Conservation (phyloP, 2,329 filamentous ascomycete species). For the Colletotrichum sp. region DNA sequence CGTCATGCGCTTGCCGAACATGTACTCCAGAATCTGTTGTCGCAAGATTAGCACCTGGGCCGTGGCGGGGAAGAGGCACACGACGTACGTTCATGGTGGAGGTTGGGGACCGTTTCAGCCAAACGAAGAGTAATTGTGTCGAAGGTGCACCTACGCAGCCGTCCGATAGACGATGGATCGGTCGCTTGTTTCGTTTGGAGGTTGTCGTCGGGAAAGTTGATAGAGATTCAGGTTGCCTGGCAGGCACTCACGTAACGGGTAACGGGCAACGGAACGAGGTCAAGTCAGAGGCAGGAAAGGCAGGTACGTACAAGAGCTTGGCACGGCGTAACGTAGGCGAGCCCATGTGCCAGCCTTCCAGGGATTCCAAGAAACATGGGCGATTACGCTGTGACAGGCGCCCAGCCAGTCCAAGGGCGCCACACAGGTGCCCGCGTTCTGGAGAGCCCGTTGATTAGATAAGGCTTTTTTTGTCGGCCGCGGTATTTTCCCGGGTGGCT, state of each 20-base stretch:
- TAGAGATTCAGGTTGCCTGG: conserved; percentile 8
- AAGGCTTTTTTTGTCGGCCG: conserved; percentile 10
- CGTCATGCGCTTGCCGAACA: conserved; percentile 99
- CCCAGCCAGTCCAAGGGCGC: not conserved
- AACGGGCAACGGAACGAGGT: not conserved
- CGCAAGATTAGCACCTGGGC: conserved; percentile 17
- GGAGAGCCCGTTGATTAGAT: conserved; percentile 28
- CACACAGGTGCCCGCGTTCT: not conserved
- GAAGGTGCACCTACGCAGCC: not conserved
- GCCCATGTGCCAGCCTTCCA: not conserved
- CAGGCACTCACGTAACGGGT: conserved; percentile 16
- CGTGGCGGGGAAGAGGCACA: conserved; percentile 15
- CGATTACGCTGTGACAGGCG: conserved; percentile 6
- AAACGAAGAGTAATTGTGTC: not conserved
- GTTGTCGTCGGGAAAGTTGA: conserved; percentile 7
- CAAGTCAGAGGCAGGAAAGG: not conserved
- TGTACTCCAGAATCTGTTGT: conserved; percentile 93
- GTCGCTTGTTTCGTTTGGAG: not conserved
- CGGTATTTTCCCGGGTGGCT: conserved; percentile 28
- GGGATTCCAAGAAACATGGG: conserved; percentile 1
- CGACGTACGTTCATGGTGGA: conserved; percentile 62
- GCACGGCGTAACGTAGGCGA: not conserved
- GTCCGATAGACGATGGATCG: not conserved
- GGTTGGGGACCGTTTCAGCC: not conserved
- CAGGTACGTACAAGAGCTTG: conserved; percentile 18